Conservation (phyloP, 192 early-diverging fungal species). For the Backusella parvicylindrica region DNA sequence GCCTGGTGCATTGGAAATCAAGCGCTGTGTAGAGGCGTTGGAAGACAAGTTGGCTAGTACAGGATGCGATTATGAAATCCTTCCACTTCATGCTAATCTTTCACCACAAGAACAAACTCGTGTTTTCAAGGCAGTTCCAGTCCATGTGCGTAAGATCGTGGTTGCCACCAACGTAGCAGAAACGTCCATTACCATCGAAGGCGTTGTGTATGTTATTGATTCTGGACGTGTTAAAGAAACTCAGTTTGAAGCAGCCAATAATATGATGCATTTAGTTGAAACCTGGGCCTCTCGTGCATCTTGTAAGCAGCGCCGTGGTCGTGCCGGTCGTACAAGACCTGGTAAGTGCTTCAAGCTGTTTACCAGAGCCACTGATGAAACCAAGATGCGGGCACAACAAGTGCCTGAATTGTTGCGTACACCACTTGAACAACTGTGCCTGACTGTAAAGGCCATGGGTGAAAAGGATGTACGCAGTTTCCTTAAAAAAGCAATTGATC, state of each 20-base stretch:
- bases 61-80: conserved; percentile 19
- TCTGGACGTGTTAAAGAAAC: conserved; percentile 65
- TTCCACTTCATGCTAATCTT: conserved; percentile 61
- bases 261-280: conserved; percentile 59
- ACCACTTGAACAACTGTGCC: conserved; percentile 83
- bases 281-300: conserved; percentile 49
- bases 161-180: conserved; percentile 81
- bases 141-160: conserved; percentile 65
- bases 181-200: conserved; percentile 82
- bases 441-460: conserved; percentile 66
- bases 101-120: conserved; percentile 64
- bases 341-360: conserved; percentile 78
- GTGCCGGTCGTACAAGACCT: conserved; percentile 77
- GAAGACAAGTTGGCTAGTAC: background rate
- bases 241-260: conserved; percentile 46
- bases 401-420: conserved; percentile 77
- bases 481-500: conserved; percentile 58
- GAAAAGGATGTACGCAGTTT: conserved; percentile 53
- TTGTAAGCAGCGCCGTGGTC: conserved; percentile 61
- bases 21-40: conserved; percentile 59
- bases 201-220: conserved; percentile 70
- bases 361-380: conserved; percentile 37
- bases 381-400: conserved; percentile 53
- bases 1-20: conserved; percentile 74
- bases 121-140: conserved; percentile 56